Base-by-base conservation (phyloP, 2,329 filamentous ascomycete genomes). In the Mycogone perniciosa region DNA sequence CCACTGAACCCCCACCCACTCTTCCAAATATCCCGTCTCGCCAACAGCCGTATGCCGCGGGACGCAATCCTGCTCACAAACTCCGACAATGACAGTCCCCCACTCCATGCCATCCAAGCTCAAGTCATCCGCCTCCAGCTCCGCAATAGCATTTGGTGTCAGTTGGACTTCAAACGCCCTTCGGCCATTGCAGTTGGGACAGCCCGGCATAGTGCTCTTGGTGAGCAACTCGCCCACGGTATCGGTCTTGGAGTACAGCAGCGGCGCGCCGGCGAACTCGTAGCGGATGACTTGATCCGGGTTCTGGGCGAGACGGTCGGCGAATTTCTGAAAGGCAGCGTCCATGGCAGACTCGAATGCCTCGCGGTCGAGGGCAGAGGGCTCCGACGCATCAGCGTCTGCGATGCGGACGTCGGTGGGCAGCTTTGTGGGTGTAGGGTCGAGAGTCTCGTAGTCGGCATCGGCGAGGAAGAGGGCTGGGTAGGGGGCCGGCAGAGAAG, bases 1-100 rank as follows among this genome's bases (percentile, higher is more conserved):
- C 93, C 92, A 99, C 69, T 99, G 93, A 57, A 97, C 93, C 6
- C 92, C 93, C n/a, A 81, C 84, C 92, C 93, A 99, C 70, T 99
- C 93, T 73, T 97, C 93, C 13, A 90, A 62, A 69, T 95, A 97
- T 1, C 85, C 88, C 1, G 84, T 80, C 62, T 83, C 77, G 0
- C 83, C 86, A 34, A 77, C 73, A 9, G 69, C 67, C 6, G 82
- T 76, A 1, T 79, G 78, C 5, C 67, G 67, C 11, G 82, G 80
- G 60, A 78, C 75, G 65, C 93, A 97, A 66, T 97, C 89, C 63
- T 71, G 80, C 57, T 79, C 81, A 67, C 93, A 99, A 6, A 95
- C 89, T 0, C 83, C 90, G 35, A 97, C 74, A 52, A 99, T 82
- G 7, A 99, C 79, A 1, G 90, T 97, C 0, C 92, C 92, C 93